Conservation (phyloP, 495 filamentous ascomycete species). For the Friedmanniomyces endolithicus region DNA sequence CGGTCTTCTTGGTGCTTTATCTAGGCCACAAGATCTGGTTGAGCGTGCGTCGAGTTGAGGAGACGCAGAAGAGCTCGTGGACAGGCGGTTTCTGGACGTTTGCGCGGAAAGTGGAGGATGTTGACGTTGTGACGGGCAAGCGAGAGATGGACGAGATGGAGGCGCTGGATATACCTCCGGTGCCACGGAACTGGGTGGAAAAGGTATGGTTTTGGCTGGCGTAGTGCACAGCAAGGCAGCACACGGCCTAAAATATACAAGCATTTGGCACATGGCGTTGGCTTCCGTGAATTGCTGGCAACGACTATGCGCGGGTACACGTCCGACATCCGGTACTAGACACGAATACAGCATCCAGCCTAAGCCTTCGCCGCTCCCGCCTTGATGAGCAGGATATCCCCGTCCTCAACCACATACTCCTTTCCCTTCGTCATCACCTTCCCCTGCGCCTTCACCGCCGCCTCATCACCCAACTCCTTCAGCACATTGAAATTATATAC, state of each 20-base stretch:
- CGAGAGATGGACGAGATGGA: slow-evolving; percentile 26
- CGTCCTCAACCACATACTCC: slow-evolving; percentile 78
- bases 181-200: slow-evolving; percentile 23
- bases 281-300: background rate
- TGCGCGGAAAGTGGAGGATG: slow-evolving; percentile 11
- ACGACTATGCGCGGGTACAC: background rate
- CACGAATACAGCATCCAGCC: background rate
- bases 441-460: slow-evolving; percentile 76
- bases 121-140: slow-evolving; percentile 24
- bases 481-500: slow-evolving; percentile 75
- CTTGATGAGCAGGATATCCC: slow-evolving; percentile 78
- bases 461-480: slow-evolving; percentile 79
- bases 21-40: slow-evolving; percentile 25
- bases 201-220: slow-evolving; percentile 26
- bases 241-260: background rate
- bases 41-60: background rate
- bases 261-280: no score
- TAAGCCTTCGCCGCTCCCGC: slow-evolving; percentile 82
- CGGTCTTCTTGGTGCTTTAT: slow-evolving; percentile 26
- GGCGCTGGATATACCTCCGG: slow-evolving; percentile 16
- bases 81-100: slow-evolving; percentile 3
- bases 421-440: slow-evolving; percentile 99
- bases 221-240: slow-evolving; percentile 9
- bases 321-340: background rate
- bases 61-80: background rate